A percentile compares a stretch with the other conserved stretches of the same genome.
phyloP scores from a whole-genome alignment of 805 yeast species.

The Candida saitoana region DNA sequence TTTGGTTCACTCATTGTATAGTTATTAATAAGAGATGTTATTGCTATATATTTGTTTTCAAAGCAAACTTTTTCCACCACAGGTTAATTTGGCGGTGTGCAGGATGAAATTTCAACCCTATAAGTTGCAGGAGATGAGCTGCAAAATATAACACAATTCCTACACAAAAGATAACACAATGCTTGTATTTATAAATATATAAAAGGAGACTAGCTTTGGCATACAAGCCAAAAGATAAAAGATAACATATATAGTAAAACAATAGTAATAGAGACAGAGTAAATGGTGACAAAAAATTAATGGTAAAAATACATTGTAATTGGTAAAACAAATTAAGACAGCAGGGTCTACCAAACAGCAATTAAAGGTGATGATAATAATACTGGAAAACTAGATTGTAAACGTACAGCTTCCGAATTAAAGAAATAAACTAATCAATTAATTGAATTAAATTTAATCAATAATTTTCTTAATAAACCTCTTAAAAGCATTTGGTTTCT shows the following conservation, averaged over 20 bases:
- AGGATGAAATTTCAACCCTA: not conserved
- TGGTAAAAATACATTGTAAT: not conserved
- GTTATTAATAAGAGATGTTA: conserved; percentile 2
- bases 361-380: not conserved
- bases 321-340: not conserved
- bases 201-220: not conserved
- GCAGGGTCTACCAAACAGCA: not conserved
- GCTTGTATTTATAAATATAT: not conserved
- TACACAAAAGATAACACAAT: too few relatives aligned
- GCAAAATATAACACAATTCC: too few relatives aligned
- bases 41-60: not conserved
- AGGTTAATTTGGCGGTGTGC: not conserved
- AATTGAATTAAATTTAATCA: conserved; percentile 7
- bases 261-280: not conserved
- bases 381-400: not conserved
- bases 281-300: not conserved
- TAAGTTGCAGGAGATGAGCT: not conserved
- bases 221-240: not conserved
- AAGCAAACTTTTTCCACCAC: not conserved
- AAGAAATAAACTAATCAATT: not conserved
- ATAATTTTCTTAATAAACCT: conserved; percentile 15
- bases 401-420: not conserved
- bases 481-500: conserved; percentile 12
- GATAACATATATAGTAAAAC: not conserved
- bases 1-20: conserved; percentile 19